Conservation (phyloP, 2,329 filamentous ascomycete species). For the Pseudofabraea citricarpa region DNA sequence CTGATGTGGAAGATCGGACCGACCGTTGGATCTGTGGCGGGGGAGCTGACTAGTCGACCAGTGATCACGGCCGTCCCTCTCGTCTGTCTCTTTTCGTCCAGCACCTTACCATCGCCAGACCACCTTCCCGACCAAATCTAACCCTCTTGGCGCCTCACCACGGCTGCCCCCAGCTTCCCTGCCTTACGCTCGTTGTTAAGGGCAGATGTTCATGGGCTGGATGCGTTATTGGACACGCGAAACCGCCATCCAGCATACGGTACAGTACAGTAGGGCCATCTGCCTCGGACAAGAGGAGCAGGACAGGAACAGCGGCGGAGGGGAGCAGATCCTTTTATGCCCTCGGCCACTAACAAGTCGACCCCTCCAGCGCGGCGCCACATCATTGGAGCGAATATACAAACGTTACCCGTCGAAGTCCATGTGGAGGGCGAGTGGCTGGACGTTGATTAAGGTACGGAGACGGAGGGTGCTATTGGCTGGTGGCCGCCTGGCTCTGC, state of each 20-base stretch:
- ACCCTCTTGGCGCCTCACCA: background rate
- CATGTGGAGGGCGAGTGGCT: too few species aligned
- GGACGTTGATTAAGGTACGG: too few species aligned
- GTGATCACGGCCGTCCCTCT: too few species aligned
- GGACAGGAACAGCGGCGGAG: background rate
- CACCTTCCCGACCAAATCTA: background rate
- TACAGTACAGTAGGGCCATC: too few species aligned
- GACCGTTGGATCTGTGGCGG: conserved; percentile 16
- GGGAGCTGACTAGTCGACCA: conserved; percentile 1
- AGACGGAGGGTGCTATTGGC: too few species aligned
- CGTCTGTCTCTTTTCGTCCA: conserved; percentile 1
- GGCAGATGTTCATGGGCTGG: too few species aligned
- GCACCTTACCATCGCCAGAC: background rate
- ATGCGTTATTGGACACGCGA: too few species aligned
- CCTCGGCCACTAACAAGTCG: background rate
- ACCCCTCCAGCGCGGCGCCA: background rate
- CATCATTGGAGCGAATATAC: background rate
- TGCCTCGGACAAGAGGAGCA: conserved; percentile 5
- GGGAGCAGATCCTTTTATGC: background rate
- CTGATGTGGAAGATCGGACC: conserved; percentile 20
- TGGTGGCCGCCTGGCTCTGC: too few species aligned
- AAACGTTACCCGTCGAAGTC: background rate
- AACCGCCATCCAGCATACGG: too few species aligned
- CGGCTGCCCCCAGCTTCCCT: too few species aligned
- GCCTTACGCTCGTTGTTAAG: too few species aligned